Evolutionary conservation across 2,329 filamentous ascomycete genomes (phyloP), one percentile per base, ranked within the genome.

Genomic region (Aspergillus udagawae): DNA sequence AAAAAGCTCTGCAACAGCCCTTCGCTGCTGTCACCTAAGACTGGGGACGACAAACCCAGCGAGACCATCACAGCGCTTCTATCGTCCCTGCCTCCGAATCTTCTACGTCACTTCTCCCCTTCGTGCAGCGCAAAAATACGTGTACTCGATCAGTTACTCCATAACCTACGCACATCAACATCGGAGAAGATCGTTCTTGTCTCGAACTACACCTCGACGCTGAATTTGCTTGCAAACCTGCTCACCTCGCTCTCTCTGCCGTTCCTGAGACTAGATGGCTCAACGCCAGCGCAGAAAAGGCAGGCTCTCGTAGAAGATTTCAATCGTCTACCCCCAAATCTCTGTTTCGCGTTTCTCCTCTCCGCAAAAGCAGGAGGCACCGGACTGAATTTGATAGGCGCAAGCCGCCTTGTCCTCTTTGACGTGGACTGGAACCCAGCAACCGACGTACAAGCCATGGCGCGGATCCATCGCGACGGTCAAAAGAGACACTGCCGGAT

Each of bases 341-440:
- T 79, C 5, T 82, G 77, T 51, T 90, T 90, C 64, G 86, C 87
- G 1, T 90, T 91, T 64, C 77, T 91, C 3, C 81, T 91, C 0
- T 90, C 87, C 17, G 87, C 88, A 1, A 90, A 90, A 71, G 85
- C 86, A 44, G 88, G 88, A 4, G 88, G 88, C 3, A 81, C 84
- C 1, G 88, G 88, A 1, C 77, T 91, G 49, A 90, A 90, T 64
- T 79, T 91, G 4, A 86, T 88, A 51, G 88, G 88, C 9, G 88
- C 87, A 4, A 88, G 85, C 32, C 82, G 88, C 23, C 80, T 91
- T 2, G 77, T 90, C 4, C 82, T 91, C 1, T 90, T 89, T 64
- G 88, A 91, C 63, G 83, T 88, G 8, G 88, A 90, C 72, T 91
- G 88, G 88, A 91, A 91, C 65, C 88, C 88, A 1, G 86, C 86